Conservation (phyloP, 306 rosid species). For the Astragalus glycyphyllos region DNA sequence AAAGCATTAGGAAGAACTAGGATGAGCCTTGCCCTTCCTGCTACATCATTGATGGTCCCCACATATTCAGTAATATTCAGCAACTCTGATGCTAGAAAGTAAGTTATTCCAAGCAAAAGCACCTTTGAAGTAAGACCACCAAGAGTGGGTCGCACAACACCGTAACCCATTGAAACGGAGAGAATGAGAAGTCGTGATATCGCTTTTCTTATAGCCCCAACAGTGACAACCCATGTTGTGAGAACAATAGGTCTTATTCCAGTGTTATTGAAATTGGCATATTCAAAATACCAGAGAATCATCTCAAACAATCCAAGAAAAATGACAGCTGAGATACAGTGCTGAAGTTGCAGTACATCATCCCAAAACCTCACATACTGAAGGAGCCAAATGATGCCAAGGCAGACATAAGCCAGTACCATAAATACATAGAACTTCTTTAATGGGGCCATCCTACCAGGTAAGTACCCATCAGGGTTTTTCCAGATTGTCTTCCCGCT, state of each 20-base stretch:
- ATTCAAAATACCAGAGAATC: constrained; percentile 92
- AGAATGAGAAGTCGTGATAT: constrained; percentile 83
- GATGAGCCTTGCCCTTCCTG: constrained; percentile 90
- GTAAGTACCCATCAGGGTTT: constrained; percentile 88
- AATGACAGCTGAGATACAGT: constrained; percentile 81
- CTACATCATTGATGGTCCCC: constrained; percentile 88
- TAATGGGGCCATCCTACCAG: constrained; percentile 94
- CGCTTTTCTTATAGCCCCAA: constrained; percentile 84
- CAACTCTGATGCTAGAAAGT: constrained; percentile 85
- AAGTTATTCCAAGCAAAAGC: constrained; percentile 82
- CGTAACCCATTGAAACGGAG: constrained; percentile 94
- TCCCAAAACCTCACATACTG: constrained; percentile 92
- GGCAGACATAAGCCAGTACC: constrained; percentile 69
- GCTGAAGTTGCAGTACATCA: constrained; percentile 94
- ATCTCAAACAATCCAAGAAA: constrained; percentile 91
- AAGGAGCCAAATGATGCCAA: constrained; percentile 77
- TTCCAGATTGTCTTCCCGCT: constrained; percentile 93
- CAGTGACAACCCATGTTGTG: constrained; percentile 90
- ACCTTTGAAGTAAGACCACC: constrained; percentile 98
- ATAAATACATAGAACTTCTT: constrained; percentile 79
- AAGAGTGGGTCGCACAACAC: constrained; percentile 96
- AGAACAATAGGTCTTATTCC: constrained; percentile 80
- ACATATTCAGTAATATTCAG: constrained; percentile 87
- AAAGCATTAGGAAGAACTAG: constrained; percentile 94
- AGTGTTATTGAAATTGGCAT: constrained; percentile 75